A percentile compares a stretch with the other conserved stretches of the same genome.
Evolutionary conservation across 148 eudicot genomes (phyloP).

Genomic region (Nepenthes gracilis): DNA sequence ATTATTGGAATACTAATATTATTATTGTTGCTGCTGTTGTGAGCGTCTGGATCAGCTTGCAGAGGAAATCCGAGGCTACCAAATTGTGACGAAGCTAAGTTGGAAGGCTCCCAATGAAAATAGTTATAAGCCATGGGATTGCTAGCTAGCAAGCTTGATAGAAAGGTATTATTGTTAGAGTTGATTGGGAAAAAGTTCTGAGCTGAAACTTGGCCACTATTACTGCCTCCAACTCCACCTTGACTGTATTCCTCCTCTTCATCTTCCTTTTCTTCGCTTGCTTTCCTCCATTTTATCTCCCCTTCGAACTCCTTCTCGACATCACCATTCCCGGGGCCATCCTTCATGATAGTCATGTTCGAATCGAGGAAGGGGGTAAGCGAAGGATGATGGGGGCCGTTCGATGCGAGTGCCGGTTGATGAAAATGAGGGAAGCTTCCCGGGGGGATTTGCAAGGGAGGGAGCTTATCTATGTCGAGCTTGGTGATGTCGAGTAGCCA

Average conservation of each 20-base stretch:
- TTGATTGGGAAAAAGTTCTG: not conserved
- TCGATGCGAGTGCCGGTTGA: constrained; percentile 6
- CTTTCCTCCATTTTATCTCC: too few relatives aligned
- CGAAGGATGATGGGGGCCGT: not conserved
- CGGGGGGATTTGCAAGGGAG: constrained; percentile 43
- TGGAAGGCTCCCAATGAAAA: not conserved
- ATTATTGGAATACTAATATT: not conserved
- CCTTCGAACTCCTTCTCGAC: too few relatives aligned
- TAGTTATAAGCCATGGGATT: not conserved
- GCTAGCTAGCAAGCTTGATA: not conserved
- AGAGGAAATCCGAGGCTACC: not conserved
- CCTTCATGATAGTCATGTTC: not conserved
- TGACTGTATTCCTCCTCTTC: not conserved
- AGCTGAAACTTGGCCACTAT: not conserved
- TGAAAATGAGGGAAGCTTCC: constrained; percentile 22
- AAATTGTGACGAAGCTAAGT: not conserved
- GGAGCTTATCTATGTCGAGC: constrained; percentile 57
- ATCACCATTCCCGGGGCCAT: not conserved
- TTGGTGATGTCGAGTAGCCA: constrained; percentile 61
- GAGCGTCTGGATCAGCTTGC: not conserved
- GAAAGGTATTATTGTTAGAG: not conserved
- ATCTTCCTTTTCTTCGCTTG: not conserved
- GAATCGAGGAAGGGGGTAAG: constrained; percentile 6
- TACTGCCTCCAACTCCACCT: not conserved
- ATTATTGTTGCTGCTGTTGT: not conserved